Evolutionary conservation across 2,329 filamentous ascomycete species (phyloP).

Genomic region (Aspergillus sp.): DNA sequence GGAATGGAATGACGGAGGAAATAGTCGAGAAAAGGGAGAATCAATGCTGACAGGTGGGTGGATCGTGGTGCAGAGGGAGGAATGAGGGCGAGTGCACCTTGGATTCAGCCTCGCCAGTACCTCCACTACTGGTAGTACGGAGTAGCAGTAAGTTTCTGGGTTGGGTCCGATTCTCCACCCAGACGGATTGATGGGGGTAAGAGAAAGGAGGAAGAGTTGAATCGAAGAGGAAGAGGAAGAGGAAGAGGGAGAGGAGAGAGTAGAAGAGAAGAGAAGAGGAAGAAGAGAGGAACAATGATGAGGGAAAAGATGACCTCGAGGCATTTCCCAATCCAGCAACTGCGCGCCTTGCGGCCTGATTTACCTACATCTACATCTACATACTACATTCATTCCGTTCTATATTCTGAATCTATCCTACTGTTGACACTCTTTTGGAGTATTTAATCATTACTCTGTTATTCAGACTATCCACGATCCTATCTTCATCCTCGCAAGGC

Average conservation of each 20-base stretch:
- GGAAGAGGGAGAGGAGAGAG: neutral
- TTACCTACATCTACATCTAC: neutral
- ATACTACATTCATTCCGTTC: too few species aligned
- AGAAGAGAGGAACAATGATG: neutral
- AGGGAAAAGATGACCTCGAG: too few species aligned
- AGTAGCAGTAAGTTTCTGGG: too few species aligned
- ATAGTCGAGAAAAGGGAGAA: neutral
- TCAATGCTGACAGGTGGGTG: neutral
- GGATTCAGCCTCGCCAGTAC: constrained; percentile 22
- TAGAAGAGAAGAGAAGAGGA: neutral
- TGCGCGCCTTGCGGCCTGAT: constrained; percentile 3
- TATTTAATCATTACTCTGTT: too few species aligned
- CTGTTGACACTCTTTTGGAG: too few species aligned
- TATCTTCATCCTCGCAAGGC: too few species aligned
- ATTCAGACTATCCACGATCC: too few species aligned
- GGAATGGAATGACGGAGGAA: neutral
- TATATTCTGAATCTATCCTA: too few species aligned
- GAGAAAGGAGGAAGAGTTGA: neutral
- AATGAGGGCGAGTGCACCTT: constrained; percentile 12
- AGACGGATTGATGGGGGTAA: neutral
- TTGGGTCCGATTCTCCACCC: neutral
- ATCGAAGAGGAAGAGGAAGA: neutral
- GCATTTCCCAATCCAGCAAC: neutral
- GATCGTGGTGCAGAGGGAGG: too few species aligned
- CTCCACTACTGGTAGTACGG: neutral